These are phyloP conservation scores for Wickerhamomyces sp. DNA, from an alignment of 1,139 yeast genomes.

Conservation along the genomic window DNA sequence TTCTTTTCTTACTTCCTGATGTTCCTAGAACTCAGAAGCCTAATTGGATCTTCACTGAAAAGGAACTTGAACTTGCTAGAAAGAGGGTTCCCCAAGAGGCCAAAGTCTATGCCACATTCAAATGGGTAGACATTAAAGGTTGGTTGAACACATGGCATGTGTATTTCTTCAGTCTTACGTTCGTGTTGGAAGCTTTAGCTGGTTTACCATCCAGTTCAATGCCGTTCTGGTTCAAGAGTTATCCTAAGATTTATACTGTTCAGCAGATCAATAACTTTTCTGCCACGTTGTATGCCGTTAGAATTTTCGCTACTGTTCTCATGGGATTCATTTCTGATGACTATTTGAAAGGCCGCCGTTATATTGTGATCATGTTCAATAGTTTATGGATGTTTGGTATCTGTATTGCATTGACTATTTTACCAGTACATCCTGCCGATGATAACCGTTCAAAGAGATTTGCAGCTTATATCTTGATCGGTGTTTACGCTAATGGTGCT, in stretches of 20 bases:
- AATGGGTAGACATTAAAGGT: constrained; percentile 9
- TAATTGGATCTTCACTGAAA: constrained; percentile 28
- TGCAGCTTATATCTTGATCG: constrained; percentile 23
- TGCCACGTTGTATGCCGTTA: constrained; percentile 29
- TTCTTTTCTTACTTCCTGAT: constrained; percentile 65
- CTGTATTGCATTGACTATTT: constrained; percentile 13
- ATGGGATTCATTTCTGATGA: constrained; percentile 26
- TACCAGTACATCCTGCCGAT: constrained; percentile 21
- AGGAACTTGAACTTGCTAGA: constrained; percentile 45
- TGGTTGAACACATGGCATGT: constrained; percentile 25
- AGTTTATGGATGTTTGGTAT: constrained; percentile 8
- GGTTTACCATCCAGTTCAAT: constrained; percentile 18
- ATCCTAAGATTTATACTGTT: constrained; percentile 18
- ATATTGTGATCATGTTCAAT: constrained; percentile 14
- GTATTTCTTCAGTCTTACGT: constrained; percentile 21
- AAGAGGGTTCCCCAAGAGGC: constrained; percentile 31
- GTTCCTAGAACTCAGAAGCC: constrained; percentile 10
- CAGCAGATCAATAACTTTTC: constrained; percentile 30
- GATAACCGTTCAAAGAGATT: constrained; percentile 21
- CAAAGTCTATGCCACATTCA: constrained; percentile 9
- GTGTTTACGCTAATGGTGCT: constrained; percentile 23
- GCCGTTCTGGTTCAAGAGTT: constrained; percentile 28
- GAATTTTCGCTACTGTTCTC: constrained; percentile 21
- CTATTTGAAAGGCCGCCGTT: constrained; percentile 21
- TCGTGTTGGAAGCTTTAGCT: constrained; percentile 19